phyloP scores from a whole-genome alignment of 257 asterid genomes.

The Solanum sejunctum region DNA sequence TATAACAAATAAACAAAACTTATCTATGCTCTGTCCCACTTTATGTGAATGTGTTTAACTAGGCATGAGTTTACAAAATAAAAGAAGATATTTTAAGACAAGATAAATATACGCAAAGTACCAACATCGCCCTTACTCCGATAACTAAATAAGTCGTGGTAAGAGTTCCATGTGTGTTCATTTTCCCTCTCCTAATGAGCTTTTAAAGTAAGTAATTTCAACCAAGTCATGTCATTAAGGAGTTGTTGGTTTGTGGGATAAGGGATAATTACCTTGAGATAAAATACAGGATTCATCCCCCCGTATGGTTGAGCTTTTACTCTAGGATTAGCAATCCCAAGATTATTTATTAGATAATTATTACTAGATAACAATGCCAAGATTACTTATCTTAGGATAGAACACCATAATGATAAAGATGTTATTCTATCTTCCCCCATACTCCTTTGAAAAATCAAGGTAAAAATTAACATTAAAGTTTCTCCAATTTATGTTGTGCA shows the following conservation, averaged over 20 bases:
- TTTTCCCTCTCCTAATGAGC: not conserved
- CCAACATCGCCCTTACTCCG: not conserved
- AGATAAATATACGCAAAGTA: not conserved
- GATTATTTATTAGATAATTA: not conserved
- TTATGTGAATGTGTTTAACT: not conserved
- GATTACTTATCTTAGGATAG: not conserved
- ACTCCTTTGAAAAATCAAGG: not conserved
- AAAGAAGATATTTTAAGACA: not conserved
- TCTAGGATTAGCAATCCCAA: not conserved
- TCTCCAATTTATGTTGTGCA: not conserved
- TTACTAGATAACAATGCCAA: not conserved
- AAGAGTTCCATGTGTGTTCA: not conserved
- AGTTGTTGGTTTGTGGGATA: not conserved
- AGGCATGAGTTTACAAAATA: not conserved
- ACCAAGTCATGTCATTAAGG: not conserved
- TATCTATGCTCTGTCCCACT: not conserved
- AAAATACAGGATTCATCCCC: not conserved
- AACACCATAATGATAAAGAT: not conserved
- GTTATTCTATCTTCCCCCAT: not conserved
- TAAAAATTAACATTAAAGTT: not conserved
- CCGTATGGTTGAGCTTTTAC: not conserved
- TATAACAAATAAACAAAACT: not conserved
- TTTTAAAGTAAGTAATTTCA: not conserved
- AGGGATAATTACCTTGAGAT: not conserved
- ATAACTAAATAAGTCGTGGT: not conserved